Evolutionary conservation across 2,329 filamentous ascomycete species (phyloP), one percentile per base, ranked within the genome.

Genomic region (Scedosporium minutisporum): DNA sequence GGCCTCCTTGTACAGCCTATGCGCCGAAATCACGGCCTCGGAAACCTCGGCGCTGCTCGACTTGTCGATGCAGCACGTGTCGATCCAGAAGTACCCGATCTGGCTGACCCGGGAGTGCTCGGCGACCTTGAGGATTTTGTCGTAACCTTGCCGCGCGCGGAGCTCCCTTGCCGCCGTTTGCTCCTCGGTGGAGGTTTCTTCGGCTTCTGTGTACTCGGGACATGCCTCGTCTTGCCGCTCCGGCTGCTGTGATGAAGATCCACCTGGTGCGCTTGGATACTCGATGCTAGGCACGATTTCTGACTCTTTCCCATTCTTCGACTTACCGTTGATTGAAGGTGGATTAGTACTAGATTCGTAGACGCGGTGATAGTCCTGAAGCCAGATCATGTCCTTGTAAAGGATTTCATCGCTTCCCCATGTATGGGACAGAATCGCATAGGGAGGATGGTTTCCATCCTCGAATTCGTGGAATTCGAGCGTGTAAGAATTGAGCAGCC

Each of bases 401-500:
- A 65, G 67, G 42, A 71, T 67, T 57, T 73, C 71, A 3, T 71
- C 70, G 3, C 65, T 44, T 10, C 65, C 67, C 68, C 70, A 72
- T 9, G 69, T 72, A 64, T 73, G 71, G 14, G 71, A 73, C 9
- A 73, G 62, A 51, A 72, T 71, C 53, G 69, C 71, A 62, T 73
- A 73, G 0, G 61, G 62, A 6, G 69, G 69, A 10, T n/a, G 16
- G 6, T 62, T 25, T 0, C 38, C 61, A 16, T 53, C 46, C 7
- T 66, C 65, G 12, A 70, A 66, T 4, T 65, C 64, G 33, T 67
- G 62, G 3, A 71, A 62, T 10, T 60, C 46, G 16, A 67, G 10
- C 0, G 68, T 67, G 3, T 61, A 57, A 1, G 65, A 64, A 29
- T 70, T 67, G 51, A 71, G 60, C 5, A 70, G 60, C 21, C 69